Evolutionary conservation across 768 basidiomycete species (phyloP).

Genomic region (Pulveroboletus ravenelii): DNA sequence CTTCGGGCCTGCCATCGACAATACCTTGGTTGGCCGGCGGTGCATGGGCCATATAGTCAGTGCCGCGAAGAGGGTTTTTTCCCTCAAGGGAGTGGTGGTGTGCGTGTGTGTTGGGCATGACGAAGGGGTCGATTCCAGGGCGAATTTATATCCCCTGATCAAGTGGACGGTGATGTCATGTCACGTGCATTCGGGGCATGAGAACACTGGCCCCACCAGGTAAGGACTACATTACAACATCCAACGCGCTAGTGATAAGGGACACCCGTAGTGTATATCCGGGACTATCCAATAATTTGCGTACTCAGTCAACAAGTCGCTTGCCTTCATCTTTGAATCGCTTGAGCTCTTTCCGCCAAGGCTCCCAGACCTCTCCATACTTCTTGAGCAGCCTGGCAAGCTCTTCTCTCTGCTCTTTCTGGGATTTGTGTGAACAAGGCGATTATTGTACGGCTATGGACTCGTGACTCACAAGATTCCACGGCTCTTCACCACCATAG

Average conservation of each 20-base stretch:
- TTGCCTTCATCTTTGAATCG: conserved; percentile 72
- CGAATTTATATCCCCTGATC: not conserved
- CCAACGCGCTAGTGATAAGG: not conserved
- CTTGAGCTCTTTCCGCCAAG: conserved; percentile 75
- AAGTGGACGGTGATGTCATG: not conserved
- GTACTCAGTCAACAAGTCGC: conserved; percentile 40
- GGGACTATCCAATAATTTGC: not conserved
- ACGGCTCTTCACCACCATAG: conserved; percentile 80
- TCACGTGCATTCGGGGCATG: too few relatives aligned
- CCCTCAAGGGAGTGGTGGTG: conserved; percentile 18
- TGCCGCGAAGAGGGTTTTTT: conserved; percentile 12
- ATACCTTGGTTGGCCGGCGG: conserved; percentile 16
- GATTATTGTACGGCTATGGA: not conserved
- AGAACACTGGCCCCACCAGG: not conserved
- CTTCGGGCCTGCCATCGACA: conserved; percentile 18
- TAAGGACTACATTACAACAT: not conserved
- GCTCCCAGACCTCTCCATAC: conserved; percentile 83
- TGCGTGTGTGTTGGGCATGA: conserved; percentile 9
- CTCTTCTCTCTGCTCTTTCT: conserved; percentile 85
- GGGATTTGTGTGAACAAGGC: not conserved
- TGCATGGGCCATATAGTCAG: conserved; percentile 14
- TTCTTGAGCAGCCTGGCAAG: conserved; percentile 69
- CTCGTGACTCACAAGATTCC: conserved; percentile 67
- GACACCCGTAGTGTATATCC: not conserved
- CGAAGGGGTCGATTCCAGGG: not conserved